These are phyloP conservation scores for Paspalum notatum DNA, from an alignment of 176 grass and related monocot genomes.

Conservation along the genomic window DNA sequence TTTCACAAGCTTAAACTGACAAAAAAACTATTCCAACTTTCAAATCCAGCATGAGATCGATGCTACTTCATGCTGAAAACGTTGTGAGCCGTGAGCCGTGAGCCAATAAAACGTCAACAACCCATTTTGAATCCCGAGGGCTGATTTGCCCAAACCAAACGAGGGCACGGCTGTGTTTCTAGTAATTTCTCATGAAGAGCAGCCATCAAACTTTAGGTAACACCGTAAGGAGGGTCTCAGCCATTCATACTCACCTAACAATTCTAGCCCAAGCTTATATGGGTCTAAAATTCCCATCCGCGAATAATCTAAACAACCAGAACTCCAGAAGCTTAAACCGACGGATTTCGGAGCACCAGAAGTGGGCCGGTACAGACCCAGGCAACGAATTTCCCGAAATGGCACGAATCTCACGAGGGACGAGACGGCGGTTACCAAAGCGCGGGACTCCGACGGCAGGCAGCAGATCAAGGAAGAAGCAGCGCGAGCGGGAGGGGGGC, in stretches of 20 bases:
- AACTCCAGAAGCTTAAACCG: neutral
- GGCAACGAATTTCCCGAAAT: constrained; percentile 13
- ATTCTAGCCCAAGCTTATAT: neutral
- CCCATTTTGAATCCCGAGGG: too few species aligned
- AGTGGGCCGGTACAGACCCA: neutral
- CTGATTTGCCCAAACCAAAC: too few species aligned
- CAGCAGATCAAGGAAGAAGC: constrained; percentile 29
- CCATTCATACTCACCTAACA: neutral
- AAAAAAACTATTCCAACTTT: too few species aligned
- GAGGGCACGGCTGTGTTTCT: too few species aligned
- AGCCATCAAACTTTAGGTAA: neutral
- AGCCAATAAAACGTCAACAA: too few species aligned
- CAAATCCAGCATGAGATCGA: too few species aligned
- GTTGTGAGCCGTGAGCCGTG: too few species aligned
- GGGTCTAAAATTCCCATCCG: neutral
- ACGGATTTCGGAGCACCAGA: neutral
- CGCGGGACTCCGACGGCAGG: neutral
- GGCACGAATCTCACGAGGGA: neutral
- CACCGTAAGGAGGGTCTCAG: neutral
- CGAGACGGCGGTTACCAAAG: neutral
- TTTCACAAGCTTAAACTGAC: too few species aligned
- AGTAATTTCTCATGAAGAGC: neutral
- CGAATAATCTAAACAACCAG: constrained; percentile 15
- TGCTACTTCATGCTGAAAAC: too few species aligned
- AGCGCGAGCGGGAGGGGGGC: neutral